phyloP scores from a whole-genome alignment of 768 basidiomycete genomes.

The Mycena galopus region DNA sequence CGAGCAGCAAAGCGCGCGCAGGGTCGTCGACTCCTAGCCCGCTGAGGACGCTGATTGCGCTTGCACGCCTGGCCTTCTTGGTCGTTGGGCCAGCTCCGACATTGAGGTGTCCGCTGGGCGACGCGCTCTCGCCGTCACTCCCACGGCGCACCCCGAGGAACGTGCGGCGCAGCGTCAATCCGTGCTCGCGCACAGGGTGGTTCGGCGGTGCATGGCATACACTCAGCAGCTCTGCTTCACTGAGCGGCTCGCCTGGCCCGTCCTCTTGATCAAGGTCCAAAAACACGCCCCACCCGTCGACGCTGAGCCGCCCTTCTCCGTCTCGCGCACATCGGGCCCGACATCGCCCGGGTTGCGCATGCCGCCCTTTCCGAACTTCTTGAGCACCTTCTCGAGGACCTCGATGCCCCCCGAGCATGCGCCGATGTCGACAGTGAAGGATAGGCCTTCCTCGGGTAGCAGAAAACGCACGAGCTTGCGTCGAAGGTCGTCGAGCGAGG shows the following conservation, averaged over 20 bases:
- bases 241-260: constrained; percentile 75
- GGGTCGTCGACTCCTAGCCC: constrained; percentile 91
- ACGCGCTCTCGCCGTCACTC: constrained; percentile 58
- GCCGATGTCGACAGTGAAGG: constrained; percentile 83
- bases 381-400: constrained; percentile 88
- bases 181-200: constrained; percentile 83
- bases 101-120: constrained; percentile 45
- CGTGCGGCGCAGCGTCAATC: constrained; percentile 78
- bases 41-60: constrained; percentile 93
- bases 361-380: constrained; percentile 85
- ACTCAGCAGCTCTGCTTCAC: constrained; percentile 82
- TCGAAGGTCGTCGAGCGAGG: constrained; percentile 82
- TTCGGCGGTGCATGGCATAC: constrained; percentile 88
- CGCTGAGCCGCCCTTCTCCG: constrained; percentile 79
- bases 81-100: constrained; percentile 39
- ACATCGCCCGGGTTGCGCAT: constrained; percentile 59
- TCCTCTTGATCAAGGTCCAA: constrained; percentile 71
- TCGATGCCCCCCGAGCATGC: constrained; percentile 88
- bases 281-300: constrained; percentile 93
- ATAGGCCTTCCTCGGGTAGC: constrained; percentile 84
- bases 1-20: constrained; percentile 61
- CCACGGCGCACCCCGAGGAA: constrained; percentile 56
- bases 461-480: constrained; percentile 91
- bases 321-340: constrained; percentile 68
- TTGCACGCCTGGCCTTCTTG: constrained; percentile 89